Conservation (phyloP, 495 filamentous ascomycete genomes). For the Paragyromitra xinjiangensis region DNA sequence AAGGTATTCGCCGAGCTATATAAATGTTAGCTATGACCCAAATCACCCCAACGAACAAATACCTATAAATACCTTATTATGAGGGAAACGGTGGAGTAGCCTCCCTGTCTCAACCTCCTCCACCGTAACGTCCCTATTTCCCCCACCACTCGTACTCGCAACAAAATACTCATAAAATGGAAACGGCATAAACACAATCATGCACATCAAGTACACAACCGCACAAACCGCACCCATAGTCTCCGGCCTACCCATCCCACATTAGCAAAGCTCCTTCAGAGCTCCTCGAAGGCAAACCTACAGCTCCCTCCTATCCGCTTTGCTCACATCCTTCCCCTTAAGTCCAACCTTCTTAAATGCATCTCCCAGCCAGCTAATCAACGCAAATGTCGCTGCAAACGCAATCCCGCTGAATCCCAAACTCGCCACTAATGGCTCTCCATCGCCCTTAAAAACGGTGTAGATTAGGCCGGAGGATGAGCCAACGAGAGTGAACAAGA, state of each 20-base stretch:
- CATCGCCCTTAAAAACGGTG: slow-evolving; percentile 84
- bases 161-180: slow-evolving; percentile 98
- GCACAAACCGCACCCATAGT: slow-evolving; percentile 98
- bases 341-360: slow-evolving; percentile 87
- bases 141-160: slow-evolving; percentile 91
- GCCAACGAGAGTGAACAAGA: slow-evolving; percentile 72
- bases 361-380: slow-evolving; percentile 94
- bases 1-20: slow-evolving; percentile 89
- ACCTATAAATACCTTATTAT: slow-evolving; percentile 76
- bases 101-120: slow-evolving; percentile 62
- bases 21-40: slow-evolving; percentile 5
- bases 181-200: slow-evolving; percentile 94
- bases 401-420: slow-evolving; percentile 85
- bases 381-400: slow-evolving; percentile 78
- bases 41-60: slow-evolving; percentile 2
- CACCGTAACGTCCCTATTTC: slow-evolving; percentile 84
- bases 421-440: slow-evolving; percentile 87
- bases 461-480: slow-evolving; percentile 77
- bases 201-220: slow-evolving; percentile 83
- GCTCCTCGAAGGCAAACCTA: slow-evolving; percentile 57
- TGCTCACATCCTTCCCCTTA: slow-evolving; percentile 90
- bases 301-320: slow-evolving; percentile 76
- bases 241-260: slow-evolving; percentile 71
- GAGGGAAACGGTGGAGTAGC: slow-evolving; percentile 84
- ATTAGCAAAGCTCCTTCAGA: slow-evolving; percentile 30